Base-by-base conservation (phyloP, 2,329 filamentous ascomycete genomes). In the Microthyrium microscopicum region DNA sequence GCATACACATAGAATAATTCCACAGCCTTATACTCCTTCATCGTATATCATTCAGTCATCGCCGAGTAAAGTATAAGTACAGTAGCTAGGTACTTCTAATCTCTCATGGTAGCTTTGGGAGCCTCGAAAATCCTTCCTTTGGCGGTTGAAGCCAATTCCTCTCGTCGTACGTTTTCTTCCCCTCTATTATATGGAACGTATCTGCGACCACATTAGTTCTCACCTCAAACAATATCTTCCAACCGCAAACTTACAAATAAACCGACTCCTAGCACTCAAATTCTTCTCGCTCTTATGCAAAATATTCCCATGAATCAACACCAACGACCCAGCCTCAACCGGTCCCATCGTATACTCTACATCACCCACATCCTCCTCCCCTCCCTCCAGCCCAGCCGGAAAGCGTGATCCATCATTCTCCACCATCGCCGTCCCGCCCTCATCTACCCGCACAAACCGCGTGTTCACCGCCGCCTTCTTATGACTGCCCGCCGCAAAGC, bases 211-310 rank as follows among this genome's bases (percentile, higher is more conserved):
- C n/a, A n/a, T n/a, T n/a, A 98, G n/a, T n/a, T n/a, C n/a, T n/a
- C n/a, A n/a, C n/a, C n/a, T n/a, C n/a, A n/a, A n/a, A n/a, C n/a
- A n/a, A n/a, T n/a, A n/a, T n/a, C n/a, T n/a, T n/a, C n/a, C n/a
- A n/a, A n/a, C n/a, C n/a, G n/a, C n/a, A n/a, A n/a, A n/a, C n/a
- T n/a, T n/a, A n/a, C n/a, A 38, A 34, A 94, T 93, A 51, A 89
- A 91, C 43, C 87, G 67, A 16, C 85, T 84, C 62, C 82, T 87
- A 42, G 67, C 57, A 52, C 85, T 92, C 36, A 70, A 67, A 52
- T 98, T 98, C 64, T 70, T 81, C 68, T 93, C 84, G 52, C 85
- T 94, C 70, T 92, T 92, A 57, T 98, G 89, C 59, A 95, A 53
- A 45, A 94, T 58, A 55, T 95, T 95, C 2, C 89, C 89, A 59